Base-by-base conservation (phyloP, 2,329 filamentous ascomycete genomes). In the Shiraia sp. region DNA sequence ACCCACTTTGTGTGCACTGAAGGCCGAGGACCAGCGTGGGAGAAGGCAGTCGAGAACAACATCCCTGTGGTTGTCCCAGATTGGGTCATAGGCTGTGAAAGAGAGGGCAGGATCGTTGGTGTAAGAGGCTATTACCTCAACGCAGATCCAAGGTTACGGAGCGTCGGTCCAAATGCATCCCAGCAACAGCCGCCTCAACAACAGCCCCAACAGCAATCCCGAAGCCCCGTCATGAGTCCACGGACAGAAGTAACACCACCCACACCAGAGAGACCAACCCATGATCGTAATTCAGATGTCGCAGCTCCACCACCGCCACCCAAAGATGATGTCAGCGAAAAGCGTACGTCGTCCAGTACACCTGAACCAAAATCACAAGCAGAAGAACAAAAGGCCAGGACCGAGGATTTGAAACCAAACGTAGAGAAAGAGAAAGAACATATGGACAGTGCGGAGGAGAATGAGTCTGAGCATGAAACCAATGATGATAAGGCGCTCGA, bases 1-100 rank as follows among this genome's bases (percentile, higher is more conserved):
- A 99, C 93, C 12, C 93, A 99, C 72, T 99, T 99, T 68, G 90
- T 99, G 45, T 97, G 92, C 51, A 95, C 90, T 8, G 93, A 99
- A 69, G 91, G 91, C 22, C 79, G 91, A 41, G 93, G 93, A 23
- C 79, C 88, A 36, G 80, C 86, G 10, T 99, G 93, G 93, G 93
- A 99, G 73, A 95, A 93, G 76, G 93, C 93, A 1, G 86, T 92
- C 22, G 92, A 97, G 75, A 95, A 91, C 82, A 99, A 97, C 69
- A 95, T 99, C 40, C 93, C 93, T 6, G 90, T 99, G 9, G 93
- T 99, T 15, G 82, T 93, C 27, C 93, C 93, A 14, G 93, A 99
- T 70, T 99, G 93, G 93, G 82, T 99, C 22, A 88, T 95, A 58
- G 92, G 90, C n/a, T 99, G 93, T 66, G 92, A 97, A 72, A 81